A percentile compares a stretch with the other conserved stretches of the same genome.
phyloP scores from a whole-genome alignment of 163 green algal genomes.

The Scenedesmus sp. region DNA sequence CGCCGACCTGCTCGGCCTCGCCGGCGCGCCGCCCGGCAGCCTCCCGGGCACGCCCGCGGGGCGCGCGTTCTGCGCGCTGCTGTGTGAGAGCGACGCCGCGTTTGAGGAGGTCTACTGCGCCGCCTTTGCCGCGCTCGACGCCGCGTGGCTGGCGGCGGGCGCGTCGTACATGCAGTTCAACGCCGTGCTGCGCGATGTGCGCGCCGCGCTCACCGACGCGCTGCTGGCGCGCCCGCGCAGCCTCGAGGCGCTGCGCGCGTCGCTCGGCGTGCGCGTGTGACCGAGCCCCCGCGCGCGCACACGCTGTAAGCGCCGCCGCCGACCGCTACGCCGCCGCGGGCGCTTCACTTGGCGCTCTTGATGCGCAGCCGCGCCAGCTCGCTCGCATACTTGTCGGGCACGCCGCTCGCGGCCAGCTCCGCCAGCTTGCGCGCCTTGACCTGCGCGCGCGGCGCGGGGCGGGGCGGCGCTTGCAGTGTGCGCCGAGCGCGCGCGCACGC shows the following conservation, averaged over 20 bases:
- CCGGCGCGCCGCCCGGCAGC: background rate
- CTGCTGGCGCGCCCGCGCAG: constrained; percentile 8
- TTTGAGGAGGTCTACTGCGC: constrained; percentile 50
- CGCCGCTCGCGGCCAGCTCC: constrained; percentile 68
- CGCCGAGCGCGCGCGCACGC: background rate
- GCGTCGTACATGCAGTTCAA: constrained; percentile 53
- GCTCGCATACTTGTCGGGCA: constrained; percentile 80
- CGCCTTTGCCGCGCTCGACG: constrained; percentile 38
- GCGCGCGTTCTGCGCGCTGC: constrained; percentile 24
- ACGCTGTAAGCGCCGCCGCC: too few relatives aligned
- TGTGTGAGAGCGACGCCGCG: constrained; percentile 15
- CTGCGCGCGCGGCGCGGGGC: background rate
- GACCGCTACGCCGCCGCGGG: too few relatives aligned
- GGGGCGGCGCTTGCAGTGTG: background rate
- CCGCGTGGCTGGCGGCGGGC: constrained; percentile 33
- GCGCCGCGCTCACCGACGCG: background rate
- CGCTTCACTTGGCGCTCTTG: constrained; percentile 28
- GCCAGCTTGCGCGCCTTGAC: constrained; percentile 71
- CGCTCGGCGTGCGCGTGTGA: too few relatives aligned
- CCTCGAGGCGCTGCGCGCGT: constrained; percentile 15
- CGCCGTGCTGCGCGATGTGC: constrained; percentile 34
- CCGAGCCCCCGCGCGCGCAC: too few relatives aligned
- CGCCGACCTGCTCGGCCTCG: constrained; percentile 58
- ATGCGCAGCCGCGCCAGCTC: constrained; percentile 62
- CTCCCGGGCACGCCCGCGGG: constrained; percentile 30